Evolutionary conservation across 179 eudicot species (phyloP).

Genomic region (Sideroxylon spinosum): DNA sequence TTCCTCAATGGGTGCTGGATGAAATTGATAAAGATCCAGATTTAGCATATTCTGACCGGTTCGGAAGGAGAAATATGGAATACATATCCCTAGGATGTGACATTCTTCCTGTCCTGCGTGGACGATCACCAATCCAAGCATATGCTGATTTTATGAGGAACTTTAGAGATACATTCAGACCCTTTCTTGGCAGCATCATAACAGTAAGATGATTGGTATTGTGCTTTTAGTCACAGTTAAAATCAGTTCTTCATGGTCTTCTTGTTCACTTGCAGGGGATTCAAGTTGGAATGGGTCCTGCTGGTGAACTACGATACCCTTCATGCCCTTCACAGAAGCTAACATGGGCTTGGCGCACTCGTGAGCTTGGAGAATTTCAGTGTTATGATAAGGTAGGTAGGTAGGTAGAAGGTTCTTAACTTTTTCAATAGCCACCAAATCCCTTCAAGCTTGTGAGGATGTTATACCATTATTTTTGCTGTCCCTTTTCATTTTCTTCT

Average conservation of each 20-base stretch:
- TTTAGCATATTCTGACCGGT: slow-evolving; percentile 39
- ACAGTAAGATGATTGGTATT: slow-evolving; percentile 32
- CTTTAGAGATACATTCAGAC: slow-evolving; percentile 42
- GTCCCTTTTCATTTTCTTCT: background rate
- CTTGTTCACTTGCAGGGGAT: slow-evolving; percentile 33
- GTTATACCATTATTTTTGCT: slow-evolving; percentile 1
- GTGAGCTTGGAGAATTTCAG: slow-evolving; percentile 48
- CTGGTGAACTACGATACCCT: slow-evolving; percentile 48
- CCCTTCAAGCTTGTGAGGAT: background rate
- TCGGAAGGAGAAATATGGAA: slow-evolving; percentile 47
- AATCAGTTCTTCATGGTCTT: slow-evolving; percentile 17
- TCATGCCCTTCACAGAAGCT: slow-evolving; percentile 35
- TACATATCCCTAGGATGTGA: slow-evolving; percentile 50
- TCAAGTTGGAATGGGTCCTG: slow-evolving; percentile 57
- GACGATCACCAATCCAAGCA: slow-evolving; percentile 46
- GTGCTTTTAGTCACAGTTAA: background rate
- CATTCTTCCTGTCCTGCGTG: slow-evolving; percentile 38
- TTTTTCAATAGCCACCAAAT: background rate
- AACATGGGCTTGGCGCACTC: slow-evolving; percentile 29
- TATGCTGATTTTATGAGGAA: slow-evolving; percentile 48
- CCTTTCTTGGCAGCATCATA: slow-evolving; percentile 37
- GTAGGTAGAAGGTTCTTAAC: background rate
- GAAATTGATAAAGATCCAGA: slow-evolving; percentile 46
- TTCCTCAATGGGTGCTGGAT: slow-evolving; percentile 53
- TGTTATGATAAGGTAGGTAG: slow-evolving; percentile 43